Conservation (phyloP, 805 yeast genomes). For the Spathaspora gorwiae region DNA sequence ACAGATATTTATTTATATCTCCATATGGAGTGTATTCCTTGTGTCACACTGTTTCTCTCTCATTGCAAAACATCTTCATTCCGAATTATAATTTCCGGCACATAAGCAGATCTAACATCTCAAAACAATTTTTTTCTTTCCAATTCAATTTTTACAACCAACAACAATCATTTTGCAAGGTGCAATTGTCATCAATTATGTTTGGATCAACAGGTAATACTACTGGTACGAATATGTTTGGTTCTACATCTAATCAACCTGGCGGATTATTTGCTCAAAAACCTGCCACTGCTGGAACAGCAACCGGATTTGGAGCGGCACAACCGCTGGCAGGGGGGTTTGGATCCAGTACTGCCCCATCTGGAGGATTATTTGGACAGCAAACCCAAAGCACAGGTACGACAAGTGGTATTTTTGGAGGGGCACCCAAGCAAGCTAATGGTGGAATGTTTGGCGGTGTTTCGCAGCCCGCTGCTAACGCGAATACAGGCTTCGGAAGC, state of each 20-base stretch:
- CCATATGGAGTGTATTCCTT: no score
- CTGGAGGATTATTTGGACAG: conserved; percentile 21
- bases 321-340: neutral
- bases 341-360: conserved; percentile 13
- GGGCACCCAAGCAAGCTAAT: neutral
- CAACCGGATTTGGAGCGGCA: conserved; percentile 2
- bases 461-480: neutral
- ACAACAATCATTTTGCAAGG: neutral
- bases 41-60: no score
- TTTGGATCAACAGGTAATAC: conserved; percentile 6
- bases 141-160: no score
- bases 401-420: conserved; percentile 20
- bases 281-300: neutral
- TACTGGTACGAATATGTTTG: conserved; percentile 3
- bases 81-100: no score
- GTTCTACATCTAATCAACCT: conserved; percentile 1
- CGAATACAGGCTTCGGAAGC: conserved; percentile 1
- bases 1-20: no score
- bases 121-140: no score
- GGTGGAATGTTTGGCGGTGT: neutral
- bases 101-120: no score
- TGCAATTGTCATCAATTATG: neutral
- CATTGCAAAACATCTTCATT: no score
- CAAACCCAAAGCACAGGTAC: neutral
- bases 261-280: conserved; percentile 9